These are phyloP conservation scores for Coemansia sp. DNA, from an alignment of 192 early-diverging fungal species.

Conservation along the genomic window DNA sequence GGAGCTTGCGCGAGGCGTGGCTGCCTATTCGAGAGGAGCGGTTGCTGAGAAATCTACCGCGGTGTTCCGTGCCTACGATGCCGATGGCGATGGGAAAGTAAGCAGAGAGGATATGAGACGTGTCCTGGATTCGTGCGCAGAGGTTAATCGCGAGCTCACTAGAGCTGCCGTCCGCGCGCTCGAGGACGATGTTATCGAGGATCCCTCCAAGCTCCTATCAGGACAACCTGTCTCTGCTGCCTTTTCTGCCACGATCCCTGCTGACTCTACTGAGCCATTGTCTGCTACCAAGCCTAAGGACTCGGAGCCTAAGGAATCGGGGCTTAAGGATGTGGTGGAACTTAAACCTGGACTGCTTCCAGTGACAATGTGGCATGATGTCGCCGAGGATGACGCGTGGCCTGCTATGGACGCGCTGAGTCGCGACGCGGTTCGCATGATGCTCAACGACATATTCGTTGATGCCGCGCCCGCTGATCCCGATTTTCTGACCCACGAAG, in stretches of 20 bases:
- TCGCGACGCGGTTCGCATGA: slow-evolving; percentile 91
- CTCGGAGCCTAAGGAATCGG: slow-evolving; percentile 8
- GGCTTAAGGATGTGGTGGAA: background rate
- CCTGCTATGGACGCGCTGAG: slow-evolving; percentile 92
- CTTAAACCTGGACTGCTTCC: slow-evolving; percentile 16
- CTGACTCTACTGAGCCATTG: slow-evolving; percentile 6
- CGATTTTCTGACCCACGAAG: slow-evolving; percentile 73
- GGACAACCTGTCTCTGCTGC: slow-evolving; percentile 87
- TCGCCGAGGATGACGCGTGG: slow-evolving; percentile 63
- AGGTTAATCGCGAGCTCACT: slow-evolving; percentile 87
- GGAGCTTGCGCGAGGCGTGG: slow-evolving; percentile 82
- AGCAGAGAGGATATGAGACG: slow-evolving; percentile 79
- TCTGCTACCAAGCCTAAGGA: background rate
- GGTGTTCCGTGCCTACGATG: slow-evolving; percentile 90
- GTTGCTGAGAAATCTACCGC: slow-evolving; percentile 80
- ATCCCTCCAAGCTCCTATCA: slow-evolving; percentile 25
- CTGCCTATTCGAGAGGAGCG: slow-evolving; percentile 82
- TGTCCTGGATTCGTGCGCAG: slow-evolving; percentile 93
- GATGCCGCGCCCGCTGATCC: slow-evolving; percentile 60
- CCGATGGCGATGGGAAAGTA: slow-evolving; percentile 84
- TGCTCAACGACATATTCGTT: slow-evolving; percentile 87
- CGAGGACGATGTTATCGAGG: slow-evolving; percentile 81
- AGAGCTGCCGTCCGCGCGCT: slow-evolving; percentile 78
- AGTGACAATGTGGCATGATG: slow-evolving; percentile 54
- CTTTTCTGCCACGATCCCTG: slow-evolving; percentile 82